Evolutionary conservation across 208 protist species (phyloP).

Genomic region (Trypanosoma lewisi): DNA sequence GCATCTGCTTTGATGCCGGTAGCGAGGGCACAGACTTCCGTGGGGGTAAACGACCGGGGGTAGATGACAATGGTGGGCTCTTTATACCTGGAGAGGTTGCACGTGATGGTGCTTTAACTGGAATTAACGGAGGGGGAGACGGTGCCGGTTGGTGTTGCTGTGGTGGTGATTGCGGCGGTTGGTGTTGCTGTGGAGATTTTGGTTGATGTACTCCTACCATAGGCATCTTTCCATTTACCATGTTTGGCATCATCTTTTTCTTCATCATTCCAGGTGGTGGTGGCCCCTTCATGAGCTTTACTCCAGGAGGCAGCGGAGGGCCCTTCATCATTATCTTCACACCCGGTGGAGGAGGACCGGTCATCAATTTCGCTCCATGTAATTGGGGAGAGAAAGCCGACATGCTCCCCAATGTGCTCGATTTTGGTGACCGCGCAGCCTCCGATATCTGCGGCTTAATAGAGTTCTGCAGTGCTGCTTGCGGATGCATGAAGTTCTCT

Average conservation of each 20-base stretch:
- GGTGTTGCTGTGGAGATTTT: too few species aligned
- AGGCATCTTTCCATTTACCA: neutral
- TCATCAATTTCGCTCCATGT: slow-evolving; percentile 26
- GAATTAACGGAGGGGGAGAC: too few species aligned
- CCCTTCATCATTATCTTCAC: slow-evolving; percentile 18
- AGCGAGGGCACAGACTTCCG: neutral
- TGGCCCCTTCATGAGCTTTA: slow-evolving; percentile 45
- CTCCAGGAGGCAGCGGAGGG: slow-evolving; percentile 23
- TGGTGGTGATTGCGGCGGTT: too few species aligned
- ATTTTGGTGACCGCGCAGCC: neutral
- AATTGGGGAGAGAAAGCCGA: neutral
- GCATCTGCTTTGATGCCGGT: neutral
- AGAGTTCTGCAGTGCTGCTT: neutral
- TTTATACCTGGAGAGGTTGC: neutral
- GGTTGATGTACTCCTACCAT: too few species aligned
- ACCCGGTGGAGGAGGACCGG: slow-evolving; percentile 21
- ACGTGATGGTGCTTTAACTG: neutral
- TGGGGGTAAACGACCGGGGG: neutral
- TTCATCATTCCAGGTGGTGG: slow-evolving; percentile 42
- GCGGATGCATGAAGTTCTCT: neutral
- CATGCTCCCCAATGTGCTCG: neutral
- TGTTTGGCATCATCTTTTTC: slow-evolving; percentile 4
- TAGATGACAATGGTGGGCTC: neutral
- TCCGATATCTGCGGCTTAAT: neutral
- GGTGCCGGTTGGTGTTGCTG: too few species aligned